Percentiles rank a stretch among this genome's conserved stretches.
These are phyloP conservation scores for Parathielavia hyrcaniae DNA, from an alignment of 495 filamentous ascomycete genomes.

Conservation along the genomic window DNA sequence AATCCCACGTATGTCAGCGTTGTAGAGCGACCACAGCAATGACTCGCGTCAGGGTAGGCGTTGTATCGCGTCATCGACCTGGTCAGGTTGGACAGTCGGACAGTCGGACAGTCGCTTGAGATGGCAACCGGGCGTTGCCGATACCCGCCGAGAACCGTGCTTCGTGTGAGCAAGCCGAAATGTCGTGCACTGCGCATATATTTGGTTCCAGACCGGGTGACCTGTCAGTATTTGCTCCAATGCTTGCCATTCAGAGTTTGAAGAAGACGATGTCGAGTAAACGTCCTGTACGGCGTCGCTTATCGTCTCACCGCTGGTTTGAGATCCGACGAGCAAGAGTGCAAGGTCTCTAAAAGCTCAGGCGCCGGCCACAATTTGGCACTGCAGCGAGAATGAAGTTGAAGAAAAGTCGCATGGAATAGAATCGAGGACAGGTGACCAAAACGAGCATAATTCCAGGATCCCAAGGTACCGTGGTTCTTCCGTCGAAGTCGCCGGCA, in stretches of 20 bases:
- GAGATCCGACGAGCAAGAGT: neutral
- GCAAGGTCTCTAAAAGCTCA: neutral
- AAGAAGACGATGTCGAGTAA: neutral
- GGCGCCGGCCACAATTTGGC: too few species aligned
- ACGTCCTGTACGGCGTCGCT: neutral
- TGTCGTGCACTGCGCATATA: neutral
- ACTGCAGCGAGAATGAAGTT: neutral
- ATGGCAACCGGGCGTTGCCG: constrained; percentile 5
- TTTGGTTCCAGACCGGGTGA: neutral
- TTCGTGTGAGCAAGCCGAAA: neutral
- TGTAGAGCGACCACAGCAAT: neutral
- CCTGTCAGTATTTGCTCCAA: constrained; percentile 1
- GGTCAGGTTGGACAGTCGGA: neutral
- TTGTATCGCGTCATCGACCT: neutral
- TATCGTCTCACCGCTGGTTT: constrained; percentile 2
- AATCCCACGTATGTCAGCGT: neutral
- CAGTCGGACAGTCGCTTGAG: too few species aligned
- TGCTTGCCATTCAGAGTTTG: neutral
- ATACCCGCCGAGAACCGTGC: constrained; percentile 24
- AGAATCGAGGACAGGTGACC: too few species aligned
- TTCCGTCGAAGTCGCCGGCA: neutral
- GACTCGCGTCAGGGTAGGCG: neutral
- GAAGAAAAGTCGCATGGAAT: neutral
- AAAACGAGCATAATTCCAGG: too few species aligned
- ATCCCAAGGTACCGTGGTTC: neutral